These are phyloP conservation scores for Pseudomonodictys pantanalensis DNA, from an alignment of 495 filamentous ascomycete species.

Conservation along the genomic window DNA sequence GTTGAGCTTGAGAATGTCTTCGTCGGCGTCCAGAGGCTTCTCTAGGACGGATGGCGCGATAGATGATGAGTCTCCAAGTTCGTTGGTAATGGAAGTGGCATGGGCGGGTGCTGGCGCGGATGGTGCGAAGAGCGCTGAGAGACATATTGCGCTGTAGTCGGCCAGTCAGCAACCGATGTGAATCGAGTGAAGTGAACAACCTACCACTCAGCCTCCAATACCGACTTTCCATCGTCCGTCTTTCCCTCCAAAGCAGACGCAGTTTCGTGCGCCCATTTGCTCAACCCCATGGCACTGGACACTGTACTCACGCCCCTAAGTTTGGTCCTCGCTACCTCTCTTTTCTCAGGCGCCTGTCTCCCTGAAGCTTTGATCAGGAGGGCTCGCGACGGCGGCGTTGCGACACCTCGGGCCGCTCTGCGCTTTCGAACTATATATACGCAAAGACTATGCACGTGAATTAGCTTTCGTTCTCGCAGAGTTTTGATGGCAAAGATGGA, in stretches of 20 bases:
- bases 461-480: not conserved
- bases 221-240: not conserved
- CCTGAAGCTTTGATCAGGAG: no score
- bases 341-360: no score
- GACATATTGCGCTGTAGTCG: constrained; percentile 28
- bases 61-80: not conserved
- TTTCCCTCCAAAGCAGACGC: not conserved
- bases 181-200: not conserved
- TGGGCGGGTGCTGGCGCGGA: constrained; percentile 15
- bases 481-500: not conserved
- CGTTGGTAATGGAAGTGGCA: not conserved
- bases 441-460: not conserved
- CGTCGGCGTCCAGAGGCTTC: not conserved
- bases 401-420: no score
- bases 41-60: not conserved
- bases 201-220: not conserved
- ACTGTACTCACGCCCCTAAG: no score
- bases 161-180: no score
- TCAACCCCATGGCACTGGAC: no score
- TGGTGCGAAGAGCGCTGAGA: constrained; percentile 5
- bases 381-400: no score
- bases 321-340: no score
- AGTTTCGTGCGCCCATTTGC: no score
- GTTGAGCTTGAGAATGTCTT: constrained; percentile 14
- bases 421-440: no score